Evolutionary conservation across 177 flowering plant genomes (phyloP), one percentile per base, ranked within the genome.

Genomic region (Vitis hybrid): DNA sequence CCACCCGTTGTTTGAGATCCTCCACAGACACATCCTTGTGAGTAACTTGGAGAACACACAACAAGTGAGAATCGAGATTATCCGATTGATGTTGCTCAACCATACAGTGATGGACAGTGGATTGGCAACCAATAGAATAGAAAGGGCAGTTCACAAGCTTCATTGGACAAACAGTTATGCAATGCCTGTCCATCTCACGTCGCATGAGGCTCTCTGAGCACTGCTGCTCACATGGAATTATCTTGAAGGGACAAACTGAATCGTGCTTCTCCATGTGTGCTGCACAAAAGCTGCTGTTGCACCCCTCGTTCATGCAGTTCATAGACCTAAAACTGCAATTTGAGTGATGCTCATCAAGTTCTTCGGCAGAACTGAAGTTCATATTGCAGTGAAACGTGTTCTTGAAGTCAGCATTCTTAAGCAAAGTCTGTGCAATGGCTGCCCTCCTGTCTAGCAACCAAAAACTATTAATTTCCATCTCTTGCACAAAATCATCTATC

Each of bases 151-250:
- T 92, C 29, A 83, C 84, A 55, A 88, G 87, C 88, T 86, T 94
- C 97, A 92, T 94, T 15, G 94, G 88, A 78, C 97, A 94, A 26
- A 84, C 84, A 52, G 97, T 92, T 20, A 94, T 84, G 65, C 98
- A 94, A 75, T 94, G 98, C 67, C 85, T 80, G 78, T 94, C 98
- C 98, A 94, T 94, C 50, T 90, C 94, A 5, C 86, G 85, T 78
- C 97, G 84, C 87, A 85, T 78, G 65, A 94, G 74, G 49, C 18
- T 75, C n/a, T 73, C 90, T 3, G 88, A 66, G 78, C 97, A 94
- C 45, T 83, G 82, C 74, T 94, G 97, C 68, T 94, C 97, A 67
- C 97, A 92, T 18, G 82, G 86, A 75, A 94, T 79, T 62, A 90
- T 76, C 78, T 89, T 92, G 69, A 86, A 90, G 14, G 92, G 91